These are phyloP conservation scores for Tephrocybe sp. DNA, from an alignment of 768 basidiomycete species.

Conservation along the genomic window DNA sequence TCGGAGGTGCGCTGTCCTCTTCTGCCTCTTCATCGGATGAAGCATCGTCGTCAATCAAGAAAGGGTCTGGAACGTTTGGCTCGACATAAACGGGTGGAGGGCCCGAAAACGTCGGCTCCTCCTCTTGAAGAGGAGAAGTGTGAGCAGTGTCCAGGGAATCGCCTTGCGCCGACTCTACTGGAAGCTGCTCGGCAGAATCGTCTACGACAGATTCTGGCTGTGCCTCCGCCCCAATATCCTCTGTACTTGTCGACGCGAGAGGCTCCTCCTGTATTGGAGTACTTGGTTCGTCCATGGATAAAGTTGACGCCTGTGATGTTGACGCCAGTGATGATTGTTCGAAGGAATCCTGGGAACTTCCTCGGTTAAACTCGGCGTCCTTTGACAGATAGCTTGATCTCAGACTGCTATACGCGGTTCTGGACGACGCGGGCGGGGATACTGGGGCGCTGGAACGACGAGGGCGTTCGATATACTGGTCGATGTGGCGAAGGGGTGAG, in stretches of 20 bases:
- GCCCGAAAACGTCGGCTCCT: constrained; percentile 26
- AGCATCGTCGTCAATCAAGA: constrained; percentile 59
- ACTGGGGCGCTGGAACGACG: constrained; percentile 18
- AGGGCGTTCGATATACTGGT: constrained; percentile 33
- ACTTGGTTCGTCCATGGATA: constrained; percentile 8
- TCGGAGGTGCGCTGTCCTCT: constrained; percentile 19
- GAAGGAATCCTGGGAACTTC: constrained; percentile 14
- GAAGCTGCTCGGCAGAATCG: constrained; percentile 7
- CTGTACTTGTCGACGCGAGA: background rate
- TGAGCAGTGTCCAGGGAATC: background rate
- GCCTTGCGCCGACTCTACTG: background rate
- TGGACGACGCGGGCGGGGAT: constrained; percentile 14
- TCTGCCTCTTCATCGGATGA: constrained; percentile 43
- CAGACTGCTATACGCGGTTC: constrained; percentile 19
- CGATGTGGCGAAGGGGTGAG: constrained; percentile 39
- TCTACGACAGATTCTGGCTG: background rate
- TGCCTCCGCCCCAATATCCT: background rate
- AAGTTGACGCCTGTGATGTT: constrained; percentile 7
- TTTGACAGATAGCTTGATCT: constrained; percentile 15
- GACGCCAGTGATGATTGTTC: constrained; percentile 9
- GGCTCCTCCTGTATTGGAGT: background rate
- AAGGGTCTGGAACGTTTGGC: constrained; percentile 58
- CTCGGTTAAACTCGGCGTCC: constrained; percentile 1
- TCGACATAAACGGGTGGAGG: constrained; percentile 36
- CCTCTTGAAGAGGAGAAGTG: constrained; percentile 3